A percentile compares a stretch with the other conserved stretches of the same genome.
Conservation (phyloP, 345 rosid species). For the Kandelia obovata region DNA sequence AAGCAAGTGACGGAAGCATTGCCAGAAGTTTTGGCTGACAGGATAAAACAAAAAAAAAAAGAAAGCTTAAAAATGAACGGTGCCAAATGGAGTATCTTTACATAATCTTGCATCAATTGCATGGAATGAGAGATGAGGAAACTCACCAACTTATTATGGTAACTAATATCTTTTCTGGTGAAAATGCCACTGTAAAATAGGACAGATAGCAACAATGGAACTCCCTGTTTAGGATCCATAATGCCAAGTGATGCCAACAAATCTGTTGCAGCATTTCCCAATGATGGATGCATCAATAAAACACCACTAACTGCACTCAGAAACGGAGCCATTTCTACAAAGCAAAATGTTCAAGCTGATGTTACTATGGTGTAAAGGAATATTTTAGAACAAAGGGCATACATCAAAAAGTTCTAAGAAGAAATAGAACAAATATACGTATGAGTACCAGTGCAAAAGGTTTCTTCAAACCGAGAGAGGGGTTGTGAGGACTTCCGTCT, state of each 20-base stretch:
- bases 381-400: not conserved
- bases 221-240: constrained; percentile 67
- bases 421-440: not conserved
- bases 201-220: constrained; percentile 63
- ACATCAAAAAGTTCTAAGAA: not conserved
- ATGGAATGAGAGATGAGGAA: constrained; percentile 10
- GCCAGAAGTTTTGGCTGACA: constrained; percentile 76
- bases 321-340: constrained; percentile 54
- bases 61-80: constrained; percentile 13
- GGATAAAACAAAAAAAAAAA: constrained; percentile 1
- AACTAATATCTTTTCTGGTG: constrained; percentile 41
- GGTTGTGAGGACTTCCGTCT: constrained; percentile 47
- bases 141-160: constrained; percentile 60
- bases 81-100: constrained; percentile 12
- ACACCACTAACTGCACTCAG: constrained; percentile 62
- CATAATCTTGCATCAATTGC: constrained; percentile 14
- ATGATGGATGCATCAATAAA: constrained; percentile 67
- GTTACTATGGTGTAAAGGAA: not conserved
- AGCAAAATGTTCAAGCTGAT: constrained; percentile 10
- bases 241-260: constrained; percentile 54
- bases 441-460: constrained; percentile 28
- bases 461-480: constrained; percentile 37
- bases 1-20: constrained; percentile 82
- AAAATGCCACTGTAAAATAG: constrained; percentile 75
- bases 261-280: constrained; percentile 54